Percentiles rank a stretch among this genome's conserved stretches.
These are phyloP conservation scores for Fusarium caatingaense DNA, from an alignment of 2,329 filamentous ascomycete genomes.

Conservation along the genomic window DNA sequence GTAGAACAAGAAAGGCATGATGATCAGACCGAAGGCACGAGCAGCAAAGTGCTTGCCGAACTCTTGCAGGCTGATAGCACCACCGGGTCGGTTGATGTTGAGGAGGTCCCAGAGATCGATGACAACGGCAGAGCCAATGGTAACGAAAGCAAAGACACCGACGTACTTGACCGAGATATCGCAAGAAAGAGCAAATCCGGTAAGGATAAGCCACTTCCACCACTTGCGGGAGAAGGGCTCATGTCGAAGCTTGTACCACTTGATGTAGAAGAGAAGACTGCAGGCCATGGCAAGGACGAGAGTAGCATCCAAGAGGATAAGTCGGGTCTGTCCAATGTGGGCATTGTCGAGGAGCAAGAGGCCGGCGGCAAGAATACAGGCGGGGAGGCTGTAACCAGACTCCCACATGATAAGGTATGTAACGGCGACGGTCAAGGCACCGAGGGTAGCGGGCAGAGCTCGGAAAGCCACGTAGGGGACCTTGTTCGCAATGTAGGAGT, in stretches of 20 bases:
- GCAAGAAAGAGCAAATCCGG: conserved; percentile 93
- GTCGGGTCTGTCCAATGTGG: conserved; percentile 93
- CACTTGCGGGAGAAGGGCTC: conserved; percentile 92
- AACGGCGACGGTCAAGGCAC: conserved; percentile 92
- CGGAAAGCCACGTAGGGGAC: conserved; percentile 97
- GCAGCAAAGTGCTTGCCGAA: conserved; percentile 93
- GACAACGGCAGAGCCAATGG: conserved; percentile 90
- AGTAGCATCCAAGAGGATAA: conserved; percentile 95
- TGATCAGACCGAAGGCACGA: conserved; percentile 84
- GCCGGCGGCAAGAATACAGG: conserved; percentile 85
- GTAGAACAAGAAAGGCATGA: conserved; percentile 97
- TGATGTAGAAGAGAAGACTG: conserved; percentile 92
- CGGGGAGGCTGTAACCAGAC: conserved; percentile 95
- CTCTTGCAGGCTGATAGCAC: conserved; percentile 79
- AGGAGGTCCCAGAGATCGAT: conserved; percentile 97
- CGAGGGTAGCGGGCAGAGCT: conserved; percentile 89
- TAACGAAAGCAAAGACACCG: conserved; percentile 95
- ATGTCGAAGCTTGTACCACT: conserved; percentile 96
- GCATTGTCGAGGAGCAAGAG: conserved; percentile 96
- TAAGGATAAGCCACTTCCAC: conserved; percentile 99
- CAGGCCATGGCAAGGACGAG: conserved; percentile 96
- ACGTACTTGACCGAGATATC: conserved; percentile 99
- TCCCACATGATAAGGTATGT: conserved; percentile 99
- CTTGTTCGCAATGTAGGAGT: conserved; percentile 96
- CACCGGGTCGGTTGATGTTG: conserved; percentile 85